These are phyloP conservation scores for Blumeria hordei DNA, from an alignment of 2,329 filamentous ascomycete species.

Conservation along the genomic window DNA sequence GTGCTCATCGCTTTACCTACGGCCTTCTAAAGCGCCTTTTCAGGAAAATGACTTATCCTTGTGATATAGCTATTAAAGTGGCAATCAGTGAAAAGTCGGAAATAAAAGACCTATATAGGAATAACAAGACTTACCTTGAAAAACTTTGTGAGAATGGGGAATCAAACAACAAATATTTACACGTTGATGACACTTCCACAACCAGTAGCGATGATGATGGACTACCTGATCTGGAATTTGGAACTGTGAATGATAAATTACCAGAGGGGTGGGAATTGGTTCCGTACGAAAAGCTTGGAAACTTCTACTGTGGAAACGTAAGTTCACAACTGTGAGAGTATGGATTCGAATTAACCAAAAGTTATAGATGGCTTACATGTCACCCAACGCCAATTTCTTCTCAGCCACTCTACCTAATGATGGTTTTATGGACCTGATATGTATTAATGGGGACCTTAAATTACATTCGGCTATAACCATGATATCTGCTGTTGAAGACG, in stretches of 20 bases:
- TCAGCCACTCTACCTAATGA: conserved; percentile 59
- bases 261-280: conserved; percentile 55
- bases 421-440: conserved; percentile 66
- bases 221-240: conserved; percentile 53
- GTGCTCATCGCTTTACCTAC: conserved; percentile 57
- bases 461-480: conserved; percentile 41
- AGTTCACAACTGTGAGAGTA: conserved; percentile 13
- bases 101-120: conserved; percentile 51
- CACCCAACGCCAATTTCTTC: conserved; percentile 71
- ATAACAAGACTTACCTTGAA: conserved; percentile 16
- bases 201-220: conserved; percentile 19
- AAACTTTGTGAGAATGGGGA: conserved; percentile 11
- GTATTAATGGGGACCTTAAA: conserved; percentile 51
- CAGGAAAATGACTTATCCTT: conserved; percentile 59
- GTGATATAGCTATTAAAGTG: conserved; percentile 66
- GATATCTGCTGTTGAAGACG: conserved; percentile 43
- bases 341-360: not conserved
- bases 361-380: conserved; percentile 69
- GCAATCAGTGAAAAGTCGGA: conserved; percentile 51
- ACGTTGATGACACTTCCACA: conserved; percentile 13
- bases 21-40: conserved; percentile 61
- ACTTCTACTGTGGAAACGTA: conserved; percentile 81
- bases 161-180: conserved; percentile 10
- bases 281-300: conserved; percentile 57
- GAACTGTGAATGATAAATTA: conserved; percentile 53